Evolutionary conservation across 345 rosid genomes (phyloP), one percentile per base, ranked within the genome.

Genomic region (Trapa bicornis): DNA sequence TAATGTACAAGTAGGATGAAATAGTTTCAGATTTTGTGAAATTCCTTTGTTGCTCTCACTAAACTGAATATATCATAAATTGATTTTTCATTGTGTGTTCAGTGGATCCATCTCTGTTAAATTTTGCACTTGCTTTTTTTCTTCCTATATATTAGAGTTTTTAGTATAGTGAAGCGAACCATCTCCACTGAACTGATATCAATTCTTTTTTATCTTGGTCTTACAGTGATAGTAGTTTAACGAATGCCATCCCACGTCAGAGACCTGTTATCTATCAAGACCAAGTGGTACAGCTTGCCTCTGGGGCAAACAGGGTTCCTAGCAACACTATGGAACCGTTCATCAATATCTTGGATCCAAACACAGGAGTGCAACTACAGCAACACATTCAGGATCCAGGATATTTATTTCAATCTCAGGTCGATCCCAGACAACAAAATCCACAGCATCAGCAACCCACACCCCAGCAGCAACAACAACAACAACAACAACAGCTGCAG

Each of bases 141-240:
- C 2, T 50, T 3, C 2, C 48, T 45, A 45, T 45, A 32, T 57
- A 57, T 57, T 29, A 33, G 29, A 32, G 48, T 38, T 41, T 13
- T 33, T 35, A 6, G 33, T 61, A 35, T 15, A 16, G 13, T 45
- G 48, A 45, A 45, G 61, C 1, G 35, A 47, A 32, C 61, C 37
- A 43, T 43, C 43, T 45, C 43, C 36, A 5, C 13, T 47, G 14
- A 43, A 64, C 39, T 33, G 29, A 35, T 45, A 61, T 32, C 36
- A 41, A 6, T 32, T 35, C 32, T 1, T 32, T 0, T 32, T 1
- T 58, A 3, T 58, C 0, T 33, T 58, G 63, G 8, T 58, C 63
- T 32, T 69, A 72, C 92, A 93, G 97, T 73, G 99, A 93, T 71
- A 80, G 83, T 77, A 85, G 99, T 78, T 74, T 89, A 71, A 77